A percentile compares a stretch with the other conserved stretches of the same genome.
These are phyloP conservation scores for Schwanniomyces occidentalis DNA, from an alignment of 805 yeast genomes.

Conservation along the genomic window DNA sequence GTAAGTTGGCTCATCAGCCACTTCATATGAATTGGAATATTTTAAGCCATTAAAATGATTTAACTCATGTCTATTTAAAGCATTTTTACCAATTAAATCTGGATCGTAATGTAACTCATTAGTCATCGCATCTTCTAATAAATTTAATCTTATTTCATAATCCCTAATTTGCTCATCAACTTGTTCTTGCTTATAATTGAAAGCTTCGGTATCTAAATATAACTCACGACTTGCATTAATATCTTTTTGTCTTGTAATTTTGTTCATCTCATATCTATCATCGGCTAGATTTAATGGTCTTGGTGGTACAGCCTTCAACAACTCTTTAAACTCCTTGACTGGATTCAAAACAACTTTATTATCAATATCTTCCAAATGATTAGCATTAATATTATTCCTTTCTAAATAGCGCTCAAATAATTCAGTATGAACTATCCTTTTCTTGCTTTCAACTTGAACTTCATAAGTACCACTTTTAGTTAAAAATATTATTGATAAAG, in stretches of 20 bases:
- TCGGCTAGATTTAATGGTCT: constrained; percentile 20
- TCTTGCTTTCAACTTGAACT: constrained; percentile 25
- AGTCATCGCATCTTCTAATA: constrained; percentile 12
- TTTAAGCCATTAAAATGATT: constrained; percentile 24
- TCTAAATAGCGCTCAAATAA: constrained; percentile 32
- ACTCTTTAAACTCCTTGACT: constrained; percentile 21
- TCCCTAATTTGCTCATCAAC: constrained; percentile 25
- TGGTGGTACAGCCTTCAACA: constrained; percentile 23
- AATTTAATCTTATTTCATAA: constrained; percentile 16
- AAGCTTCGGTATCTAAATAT: constrained; percentile 22
- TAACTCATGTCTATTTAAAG: constrained; percentile 18
- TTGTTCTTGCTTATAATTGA: constrained; percentile 23
- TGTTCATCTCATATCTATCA: constrained; percentile 26
- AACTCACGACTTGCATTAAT: constrained; percentile 22
- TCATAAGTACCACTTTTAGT: constrained; percentile 35
- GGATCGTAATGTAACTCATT: constrained; percentile 12
- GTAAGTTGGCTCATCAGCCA: constrained; percentile 32
- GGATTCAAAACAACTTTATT: constrained; percentile 30
- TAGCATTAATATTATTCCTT: constrained; percentile 19
- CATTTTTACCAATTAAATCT: constrained; percentile 7
- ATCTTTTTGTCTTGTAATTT: constrained; percentile 19
- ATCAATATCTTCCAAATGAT: too few species aligned
- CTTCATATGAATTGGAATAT: constrained; percentile 13
- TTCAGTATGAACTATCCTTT: constrained; percentile 34
- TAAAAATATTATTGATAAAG: constrained; percentile 42